Evolutionary conservation across 805 yeast genomes (phyloP), one percentile per base, ranked within the genome.

Genomic region (Millerozyma miso): DNA sequence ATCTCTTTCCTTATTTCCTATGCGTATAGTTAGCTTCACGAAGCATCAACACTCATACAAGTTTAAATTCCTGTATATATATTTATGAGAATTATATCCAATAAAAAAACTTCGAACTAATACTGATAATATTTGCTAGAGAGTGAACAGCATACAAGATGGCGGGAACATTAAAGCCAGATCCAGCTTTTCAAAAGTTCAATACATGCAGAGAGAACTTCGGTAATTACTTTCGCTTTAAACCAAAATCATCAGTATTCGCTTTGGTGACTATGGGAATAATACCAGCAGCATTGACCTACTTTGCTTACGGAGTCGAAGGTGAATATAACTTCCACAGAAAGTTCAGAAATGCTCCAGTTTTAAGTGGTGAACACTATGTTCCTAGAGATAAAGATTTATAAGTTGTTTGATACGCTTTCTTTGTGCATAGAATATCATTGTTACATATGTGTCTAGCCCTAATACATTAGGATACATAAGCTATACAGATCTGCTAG

Each of bases 141-240:
- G 26, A 18, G 29, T 35, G 19, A 18, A 35, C 14, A 34, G 20
- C 37, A 20, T 14, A 19, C 31, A 50, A 13, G 8, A 70, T 70
- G 76, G 76, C 74, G 39, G 65, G 59, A 46, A 70, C 76, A 35
- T 65, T 70, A 48, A 63, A 53, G 56, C 73, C 71, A 46, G 76
- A 70, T 51, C 65, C 62, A 35, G 73, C 59, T 38, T 60, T 68
- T 35, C 69, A 67, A 52, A 60, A 62, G 47, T 70, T 70, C 58
- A 70, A 70, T 50, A 48, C 57, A 26, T 73, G 72, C 40, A 69
- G 65, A 49, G 75, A 70, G 49, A 63, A 58, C 47, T 51, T 58
- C 32, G 74, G 75, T 23, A 63, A 62, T 53, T 63, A 61, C 55
- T 70, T 70, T 56, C 62, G 76, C 39, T 68, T 70, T 60, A 70